Evolutionary conservation across 345 rosid species (phyloP), one percentile per base, ranked within the genome.

Genomic region (Brassica juncea): DNA sequence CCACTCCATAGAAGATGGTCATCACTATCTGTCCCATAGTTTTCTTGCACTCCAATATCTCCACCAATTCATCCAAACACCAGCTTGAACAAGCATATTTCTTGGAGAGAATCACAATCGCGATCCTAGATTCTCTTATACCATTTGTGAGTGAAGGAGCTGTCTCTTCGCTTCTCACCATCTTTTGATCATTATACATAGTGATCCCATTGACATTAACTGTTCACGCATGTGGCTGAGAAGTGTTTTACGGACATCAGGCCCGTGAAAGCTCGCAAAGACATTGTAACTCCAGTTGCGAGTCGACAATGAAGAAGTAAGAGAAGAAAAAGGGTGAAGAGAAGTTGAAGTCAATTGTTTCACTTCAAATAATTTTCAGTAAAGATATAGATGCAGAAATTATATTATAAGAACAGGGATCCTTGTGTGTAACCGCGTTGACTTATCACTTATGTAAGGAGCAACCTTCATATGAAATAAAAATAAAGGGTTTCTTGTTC

Each of bases 11-110:
- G 19, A 61, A 61, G 16, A 61, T 27, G 66, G 66, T 61, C 37
- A 61, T 61, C 35, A 61, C 66, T 61, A 61, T 61, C 19, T 61
- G 66, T 12, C 66, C 66, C 19, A 61, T 12, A 28, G 16, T 0
- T 28, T 61, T 5, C 0, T 28, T 61, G 19, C 65, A 27, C 60
- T 71, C 7, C 23, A 65, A 32, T 15, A 65, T 65, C 27, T 34
- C 68, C 12, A 65, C 27, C 9, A 78, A 0, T 27, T 71, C 71
- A 55, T 64, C 39, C 39, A 65, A 65, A 65, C 69, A 65, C 69
- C 71, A 72, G 34, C 75, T 35, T 12, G 75, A 72, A 0, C 35
- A 72, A 10, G 75, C 75, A 59, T 72, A 72, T 0, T 19, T 34
- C 49, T 65, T 34, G 4, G 69, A 65, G 69, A 65, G 72, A 0